phyloP scores from a whole-genome alignment of 148 eudicot genomes.

The Drosera capensis region DNA sequence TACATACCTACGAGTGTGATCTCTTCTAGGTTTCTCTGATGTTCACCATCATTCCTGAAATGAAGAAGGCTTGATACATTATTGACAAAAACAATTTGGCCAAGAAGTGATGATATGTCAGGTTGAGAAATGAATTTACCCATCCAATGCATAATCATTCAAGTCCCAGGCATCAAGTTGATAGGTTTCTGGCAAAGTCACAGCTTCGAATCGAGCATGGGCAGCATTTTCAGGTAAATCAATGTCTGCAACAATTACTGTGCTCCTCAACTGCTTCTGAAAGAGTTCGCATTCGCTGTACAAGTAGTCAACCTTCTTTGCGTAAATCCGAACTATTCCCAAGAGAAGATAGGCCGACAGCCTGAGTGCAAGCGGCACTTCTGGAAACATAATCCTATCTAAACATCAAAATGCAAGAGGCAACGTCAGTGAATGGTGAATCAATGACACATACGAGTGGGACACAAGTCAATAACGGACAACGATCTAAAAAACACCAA shows the following conservation, averaged over 20 bases:
- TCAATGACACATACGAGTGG: too few species aligned
- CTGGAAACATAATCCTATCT: conserved; percentile 82
- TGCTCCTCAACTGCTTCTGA: conserved; percentile 34
- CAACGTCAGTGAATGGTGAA: background rate
- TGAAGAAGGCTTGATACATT: background rate
- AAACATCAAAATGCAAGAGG: conserved; percentile 3
- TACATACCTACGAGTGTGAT: conserved; percentile 44
- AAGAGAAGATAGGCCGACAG: conserved; percentile 83
- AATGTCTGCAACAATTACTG: conserved; percentile 32
- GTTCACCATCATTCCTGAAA: conserved; percentile 43
- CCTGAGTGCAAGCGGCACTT: conserved; percentile 82
- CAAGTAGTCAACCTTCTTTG: conserved; percentile 82
- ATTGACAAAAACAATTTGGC: background rate
- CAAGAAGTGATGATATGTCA: background rate
- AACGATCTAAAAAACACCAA: too few species aligned
- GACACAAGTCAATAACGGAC: too few species aligned
- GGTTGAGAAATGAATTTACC: conserved; percentile 19
- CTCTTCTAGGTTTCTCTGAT: conserved; percentile 46
- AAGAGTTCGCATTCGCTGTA: conserved; percentile 54
- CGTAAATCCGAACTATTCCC: conserved; percentile 81
- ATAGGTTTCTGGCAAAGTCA: conserved; percentile 73
- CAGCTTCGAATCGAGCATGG: conserved; percentile 58
- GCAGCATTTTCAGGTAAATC: conserved; percentile 69
- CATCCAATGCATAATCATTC: conserved; percentile 20
- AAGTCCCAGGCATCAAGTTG: conserved; percentile 55